These are phyloP conservation scores for Tetradesmus obliquus DNA, from an alignment of 139 green algal genomes.

Conservation along the genomic window DNA sequence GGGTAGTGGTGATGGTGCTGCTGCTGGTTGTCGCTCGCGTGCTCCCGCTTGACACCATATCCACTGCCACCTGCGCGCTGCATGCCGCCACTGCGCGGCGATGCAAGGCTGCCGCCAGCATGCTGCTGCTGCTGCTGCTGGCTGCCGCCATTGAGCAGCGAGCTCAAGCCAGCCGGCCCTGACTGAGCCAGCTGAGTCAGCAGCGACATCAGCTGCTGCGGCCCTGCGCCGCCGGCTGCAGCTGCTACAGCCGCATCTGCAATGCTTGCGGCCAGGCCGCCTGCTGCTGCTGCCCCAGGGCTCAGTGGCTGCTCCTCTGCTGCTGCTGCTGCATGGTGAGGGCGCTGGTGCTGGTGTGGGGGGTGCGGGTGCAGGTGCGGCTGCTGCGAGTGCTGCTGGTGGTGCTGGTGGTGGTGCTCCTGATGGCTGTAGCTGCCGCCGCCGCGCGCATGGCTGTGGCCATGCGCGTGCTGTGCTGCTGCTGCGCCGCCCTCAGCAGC, in stretches of 20 bases:
- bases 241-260: not conserved
- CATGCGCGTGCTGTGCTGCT: not conserved
- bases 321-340: not conserved
- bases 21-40: not conserved
- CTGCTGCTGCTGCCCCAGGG: conserved; percentile 17
- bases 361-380: not conserved
- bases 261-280: not conserved
- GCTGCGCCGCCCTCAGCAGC: not conserved
- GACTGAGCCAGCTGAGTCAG: conserved; percentile 12
- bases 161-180: not conserved
- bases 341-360: not conserved
- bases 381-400: not conserved
- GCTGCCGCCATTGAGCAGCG: not conserved
- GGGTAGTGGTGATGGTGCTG: not conserved
- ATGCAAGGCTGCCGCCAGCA: not conserved
- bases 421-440: not conserved
- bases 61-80: not conserved
- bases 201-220: conserved; percentile 6
- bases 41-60: not conserved
- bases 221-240: not conserved
- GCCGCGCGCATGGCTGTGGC: not conserved
- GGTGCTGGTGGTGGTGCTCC: not conserved
- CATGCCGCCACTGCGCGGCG: not conserved
- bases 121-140: conserved; percentile 23
- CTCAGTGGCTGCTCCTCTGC: not conserved